A percentile compares a stretch with the other conserved stretches of the same genome.
phyloP scores from a whole-genome alignment of 345 rosid genomes.

The Geranium rotundifolium region DNA sequence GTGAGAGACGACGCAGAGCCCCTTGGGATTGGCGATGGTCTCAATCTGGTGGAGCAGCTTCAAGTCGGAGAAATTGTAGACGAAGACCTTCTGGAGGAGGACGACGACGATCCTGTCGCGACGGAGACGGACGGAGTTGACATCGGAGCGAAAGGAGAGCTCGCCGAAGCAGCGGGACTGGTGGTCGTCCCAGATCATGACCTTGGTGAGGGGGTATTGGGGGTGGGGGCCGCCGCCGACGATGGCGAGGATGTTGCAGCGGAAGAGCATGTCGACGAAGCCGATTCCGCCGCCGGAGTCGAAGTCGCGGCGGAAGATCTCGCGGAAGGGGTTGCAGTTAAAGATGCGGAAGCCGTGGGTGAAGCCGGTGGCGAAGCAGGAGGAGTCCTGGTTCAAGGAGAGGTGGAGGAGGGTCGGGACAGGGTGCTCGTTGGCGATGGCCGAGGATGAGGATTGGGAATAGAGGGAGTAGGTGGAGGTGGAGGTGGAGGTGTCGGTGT shows the following conservation, averaged over 20 bases:
- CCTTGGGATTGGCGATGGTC: conserved; percentile 76
- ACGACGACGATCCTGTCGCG: conserved; percentile 70
- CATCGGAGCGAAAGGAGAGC: conserved; percentile 81
- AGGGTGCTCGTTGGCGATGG: conserved; percentile 9
- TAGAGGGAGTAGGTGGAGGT: conserved; percentile 9
- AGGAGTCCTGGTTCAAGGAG: conserved; percentile 79
- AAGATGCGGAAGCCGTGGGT: conserved; percentile 86
- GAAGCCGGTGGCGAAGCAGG: conserved; percentile 86
- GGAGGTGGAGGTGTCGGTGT: too few relatives aligned
- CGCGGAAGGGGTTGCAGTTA: conserved; percentile 88
- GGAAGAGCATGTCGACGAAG: conserved; percentile 77
- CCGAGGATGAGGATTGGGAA: conserved; percentile 12
- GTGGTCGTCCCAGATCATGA: conserved; percentile 95
- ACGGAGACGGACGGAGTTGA: conserved; percentile 64
- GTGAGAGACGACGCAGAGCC: conserved; percentile 88
- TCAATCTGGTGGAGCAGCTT: conserved; percentile 86
- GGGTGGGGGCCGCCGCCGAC: conserved; percentile 93
- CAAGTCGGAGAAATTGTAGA: conserved; percentile 75
- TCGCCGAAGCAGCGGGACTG: conserved; percentile 79
- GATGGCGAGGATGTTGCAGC: conserved; percentile 83
- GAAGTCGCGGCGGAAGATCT: conserved; percentile 87
- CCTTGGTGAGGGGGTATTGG: conserved; percentile 69
- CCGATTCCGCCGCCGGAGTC: conserved; percentile 58
- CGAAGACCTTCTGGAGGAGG: conserved; percentile 76
- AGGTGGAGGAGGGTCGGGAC: conserved; percentile 45